Evolutionary conservation across 192 early-diverging fungal genomes (phyloP).

Genomic region (Radiomyces spectabilis): DNA sequence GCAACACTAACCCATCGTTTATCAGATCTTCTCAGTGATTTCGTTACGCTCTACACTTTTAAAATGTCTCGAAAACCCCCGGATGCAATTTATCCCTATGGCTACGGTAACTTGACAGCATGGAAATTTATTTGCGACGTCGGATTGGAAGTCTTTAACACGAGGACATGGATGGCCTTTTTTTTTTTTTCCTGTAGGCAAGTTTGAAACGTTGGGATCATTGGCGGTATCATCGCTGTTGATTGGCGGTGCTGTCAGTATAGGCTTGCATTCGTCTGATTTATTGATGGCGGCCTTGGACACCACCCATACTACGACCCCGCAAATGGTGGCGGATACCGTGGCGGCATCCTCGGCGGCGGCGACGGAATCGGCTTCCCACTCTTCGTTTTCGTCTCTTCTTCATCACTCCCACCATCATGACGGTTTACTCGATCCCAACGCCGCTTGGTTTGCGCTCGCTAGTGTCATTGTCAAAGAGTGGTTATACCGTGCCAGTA

Average conservation of each 20-base stretch:
- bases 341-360: conserved; percentile 11
- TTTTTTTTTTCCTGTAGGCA: conserved; percentile 20
- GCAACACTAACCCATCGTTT: neutral
- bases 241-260: conserved; percentile 56
- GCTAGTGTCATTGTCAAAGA: conserved; percentile 70
- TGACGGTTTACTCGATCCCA: conserved; percentile 40
- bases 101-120: conserved; percentile 40
- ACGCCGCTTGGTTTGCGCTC: conserved; percentile 66
- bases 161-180: neutral
- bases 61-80: conserved; percentile 55
- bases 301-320: conserved; percentile 5
- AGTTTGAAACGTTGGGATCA: conserved; percentile 59
- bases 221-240: conserved; percentile 61
- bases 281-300: conserved; percentile 33
- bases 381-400: neutral
- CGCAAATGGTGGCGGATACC: neutral
- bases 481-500: conserved; percentile 61
- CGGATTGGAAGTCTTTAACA: neutral
- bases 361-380: conserved; percentile 4
- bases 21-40: conserved; percentile 57
- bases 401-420: conserved; percentile 13
- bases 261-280: conserved; percentile 59
- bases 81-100: conserved; percentile 60
- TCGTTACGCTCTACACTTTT: conserved; percentile 76
- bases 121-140: neutral